phyloP scores from a whole-genome alignment of 768 basidiomycete genomes.

The Naematelia aurantialba region DNA sequence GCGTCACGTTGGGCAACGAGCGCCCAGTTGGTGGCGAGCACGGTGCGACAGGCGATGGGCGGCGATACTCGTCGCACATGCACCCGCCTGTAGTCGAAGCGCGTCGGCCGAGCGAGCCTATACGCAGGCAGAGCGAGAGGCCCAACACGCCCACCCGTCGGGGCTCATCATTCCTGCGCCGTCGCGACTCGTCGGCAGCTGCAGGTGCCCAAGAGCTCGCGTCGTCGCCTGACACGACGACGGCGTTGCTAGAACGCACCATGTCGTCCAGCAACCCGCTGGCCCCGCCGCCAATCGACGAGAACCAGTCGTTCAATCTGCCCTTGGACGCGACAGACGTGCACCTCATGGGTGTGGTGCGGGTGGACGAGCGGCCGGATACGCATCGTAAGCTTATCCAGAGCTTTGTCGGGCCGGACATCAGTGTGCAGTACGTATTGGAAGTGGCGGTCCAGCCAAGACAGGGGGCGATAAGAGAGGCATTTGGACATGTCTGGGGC shows the following conservation, averaged over 20 bases:
- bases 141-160: not conserved
- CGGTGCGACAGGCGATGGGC: slow-evolving; percentile 8
- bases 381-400: slow-evolving; percentile 20
- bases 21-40: slow-evolving; percentile 1
- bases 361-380: slow-evolving; percentile 12
- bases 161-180: not conserved
- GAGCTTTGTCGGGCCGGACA: slow-evolving; percentile 36
- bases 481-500: slow-evolving; percentile 44
- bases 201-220: not conserved
- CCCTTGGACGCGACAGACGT: slow-evolving; percentile 29
- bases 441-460: slow-evolving; percentile 40
- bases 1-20: slow-evolving; percentile 22
- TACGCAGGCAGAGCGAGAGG: not conserved
- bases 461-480: slow-evolving; percentile 38
- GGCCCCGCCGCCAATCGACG: slow-evolving; percentile 1
- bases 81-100: not conserved
- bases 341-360: slow-evolving; percentile 33
- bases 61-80: slow-evolving; percentile 8
- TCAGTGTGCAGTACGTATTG: slow-evolving; percentile 38
- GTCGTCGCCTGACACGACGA: not conserved
- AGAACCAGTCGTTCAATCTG: slow-evolving; percentile 1
- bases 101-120: not conserved
- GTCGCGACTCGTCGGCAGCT: not conserved
- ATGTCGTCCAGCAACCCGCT: not conserved
- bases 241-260: not conserved